Conservation (phyloP, 23 red algal species). For the Gracilaria caudata region DNA sequence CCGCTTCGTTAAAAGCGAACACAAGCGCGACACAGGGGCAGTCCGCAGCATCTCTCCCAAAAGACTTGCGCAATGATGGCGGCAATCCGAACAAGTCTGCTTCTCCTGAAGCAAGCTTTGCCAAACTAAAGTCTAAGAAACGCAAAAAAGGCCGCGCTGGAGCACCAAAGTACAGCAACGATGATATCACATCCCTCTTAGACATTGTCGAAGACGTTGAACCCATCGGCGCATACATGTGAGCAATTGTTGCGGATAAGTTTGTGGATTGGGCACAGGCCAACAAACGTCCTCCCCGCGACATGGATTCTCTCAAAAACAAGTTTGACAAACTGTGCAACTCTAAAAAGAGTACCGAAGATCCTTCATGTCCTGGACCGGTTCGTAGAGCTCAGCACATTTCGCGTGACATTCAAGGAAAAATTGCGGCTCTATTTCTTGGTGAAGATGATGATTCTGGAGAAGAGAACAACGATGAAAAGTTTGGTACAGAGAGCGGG, state of each 20-base stretch:
- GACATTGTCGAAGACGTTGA: conserved; percentile 25
- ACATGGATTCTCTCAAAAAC: conserved; percentile 7
- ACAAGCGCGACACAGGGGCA: no score
- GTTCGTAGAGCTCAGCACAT: conserved; percentile 28
- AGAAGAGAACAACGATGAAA: background rate
- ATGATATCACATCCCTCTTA: background rate
- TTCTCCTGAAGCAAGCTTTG: background rate
- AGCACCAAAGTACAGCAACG: background rate
- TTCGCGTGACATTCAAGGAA: background rate
- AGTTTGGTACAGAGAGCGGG: background rate
- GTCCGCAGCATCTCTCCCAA: no score
- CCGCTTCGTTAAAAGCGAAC: no score
- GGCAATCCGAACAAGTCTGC: no score
- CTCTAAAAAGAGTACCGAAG: background rate
- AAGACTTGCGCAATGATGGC: no score
- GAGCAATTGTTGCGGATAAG: background rate
- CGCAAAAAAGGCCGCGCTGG: background rate
- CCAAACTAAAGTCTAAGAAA: background rate
- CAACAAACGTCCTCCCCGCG: background rate
- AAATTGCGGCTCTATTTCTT: background rate
- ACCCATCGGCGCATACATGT: conserved; percentile 20
- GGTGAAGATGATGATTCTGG: no score
- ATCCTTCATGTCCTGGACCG: background rate
- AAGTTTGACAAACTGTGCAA: conserved; percentile 23
- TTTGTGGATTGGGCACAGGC: background rate